phyloP scores from a whole-genome alignment of 768 basidiomycete genomes.

The Boletus tylopilopsis region DNA sequence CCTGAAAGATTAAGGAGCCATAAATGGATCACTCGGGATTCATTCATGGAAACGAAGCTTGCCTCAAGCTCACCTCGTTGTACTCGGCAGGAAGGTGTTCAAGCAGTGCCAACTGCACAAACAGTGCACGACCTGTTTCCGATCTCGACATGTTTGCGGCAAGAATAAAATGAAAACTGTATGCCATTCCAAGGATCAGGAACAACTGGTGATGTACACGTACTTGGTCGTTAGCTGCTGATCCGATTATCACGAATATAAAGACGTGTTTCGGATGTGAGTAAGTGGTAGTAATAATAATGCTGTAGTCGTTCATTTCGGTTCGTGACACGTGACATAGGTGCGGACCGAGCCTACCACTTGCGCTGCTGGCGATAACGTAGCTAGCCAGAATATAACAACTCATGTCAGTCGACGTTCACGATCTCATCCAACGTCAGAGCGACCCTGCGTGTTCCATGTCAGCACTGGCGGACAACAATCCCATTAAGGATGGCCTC shows the following conservation, averaged over 20 bases:
- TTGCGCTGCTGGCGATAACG: not conserved
- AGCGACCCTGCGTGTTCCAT: too few relatives aligned
- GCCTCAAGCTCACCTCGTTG: not conserved
- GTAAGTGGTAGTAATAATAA: too few relatives aligned
- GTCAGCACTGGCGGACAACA: too few relatives aligned
- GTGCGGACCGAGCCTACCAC: too few relatives aligned
- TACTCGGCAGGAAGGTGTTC: not conserved
- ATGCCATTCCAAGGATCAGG: not conserved
- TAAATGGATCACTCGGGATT: conserved; percentile 5
- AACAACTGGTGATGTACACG: not conserved
- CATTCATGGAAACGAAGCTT: conserved; percentile 4
- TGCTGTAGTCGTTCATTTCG: too few relatives aligned
- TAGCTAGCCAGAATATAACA: too few relatives aligned
- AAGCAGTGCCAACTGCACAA: not conserved
- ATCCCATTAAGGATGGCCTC: conserved; percentile 5
- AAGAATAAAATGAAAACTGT: too few relatives aligned
- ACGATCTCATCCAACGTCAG: not conserved
- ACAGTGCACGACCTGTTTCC: not conserved
- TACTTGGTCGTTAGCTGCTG: conserved; percentile 1
- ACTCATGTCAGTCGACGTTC: too few relatives aligned
- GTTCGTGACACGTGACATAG: too few relatives aligned
- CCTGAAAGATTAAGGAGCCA: not conserved
- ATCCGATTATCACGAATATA: too few relatives aligned
- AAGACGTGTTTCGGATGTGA: too few relatives aligned
- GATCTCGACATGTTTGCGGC: not conserved